Evolutionary conservation across 441 rosid species (phyloP), one percentile per base, ranked within the genome.

Genomic region (Rhodomyrtus psidioides): DNA sequence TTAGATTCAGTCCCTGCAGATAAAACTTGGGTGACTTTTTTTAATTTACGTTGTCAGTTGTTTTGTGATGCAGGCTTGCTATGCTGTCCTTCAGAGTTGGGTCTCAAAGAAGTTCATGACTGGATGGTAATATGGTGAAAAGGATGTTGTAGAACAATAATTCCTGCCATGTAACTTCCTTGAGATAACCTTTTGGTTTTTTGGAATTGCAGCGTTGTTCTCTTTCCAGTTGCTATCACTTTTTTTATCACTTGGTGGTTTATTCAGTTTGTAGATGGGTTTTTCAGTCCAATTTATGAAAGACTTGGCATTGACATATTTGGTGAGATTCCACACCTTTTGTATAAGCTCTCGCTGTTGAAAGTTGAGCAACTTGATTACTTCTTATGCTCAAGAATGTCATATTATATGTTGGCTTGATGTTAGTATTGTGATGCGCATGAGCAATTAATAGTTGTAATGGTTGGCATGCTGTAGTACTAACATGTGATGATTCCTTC

Each of bases 71-170:
- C 83, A 96, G 97, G 98, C 96, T 83, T 96, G 95, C 87, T 94
- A 92, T 90, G 96, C 91, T 84, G 96, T 95, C 89, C 92, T 96
- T 19, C 98, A 94, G 86, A 96, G 98, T 89, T 96, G 98, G 98
- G 95, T 92, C 59, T 96, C 98, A 6, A 94, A 93, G 93, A 96
- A 95, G 92, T 96, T 96, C 91, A 96, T 96, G 95, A 94, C 96
- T 62, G 98, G 96, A 92, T 94, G 97, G 97, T 95, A 93, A 91
- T 84, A 42, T 76, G 74, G 58, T 83, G 55, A 44, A 42, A 28
- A 28, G 60, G 83, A 74, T 62, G 2, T 59, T 87, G 53, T 53
- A 83, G 54, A 21, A 62, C 42, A 81, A 49, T 75, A 51, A 24
- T 82, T 56, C 75, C 28, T 34, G 79, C 51, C 42, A 1, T 42